Evolutionary conservation across 192 early-diverging fungal species (phyloP).

Genomic region (Coemansia sp.): DNA sequence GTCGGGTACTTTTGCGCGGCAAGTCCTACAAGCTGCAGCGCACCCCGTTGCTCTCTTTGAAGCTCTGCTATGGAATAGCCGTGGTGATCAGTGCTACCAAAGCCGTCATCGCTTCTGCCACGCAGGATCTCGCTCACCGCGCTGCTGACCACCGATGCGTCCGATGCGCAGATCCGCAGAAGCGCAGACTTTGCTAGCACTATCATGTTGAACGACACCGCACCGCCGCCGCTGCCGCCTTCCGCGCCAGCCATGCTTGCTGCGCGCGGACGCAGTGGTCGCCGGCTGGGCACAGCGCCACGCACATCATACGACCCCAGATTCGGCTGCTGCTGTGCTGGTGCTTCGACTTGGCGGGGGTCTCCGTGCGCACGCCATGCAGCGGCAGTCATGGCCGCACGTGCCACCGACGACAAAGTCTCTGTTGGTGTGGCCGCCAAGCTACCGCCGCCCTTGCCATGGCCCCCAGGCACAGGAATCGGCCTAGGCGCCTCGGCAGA

Average conservation of each 20-base stretch:
- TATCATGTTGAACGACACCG: conserved; percentile 43
- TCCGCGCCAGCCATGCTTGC: conserved; percentile 6
- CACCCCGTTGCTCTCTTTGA: conserved; percentile 29
- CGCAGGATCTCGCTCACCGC: conserved; percentile 27
- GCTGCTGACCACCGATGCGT: conserved; percentile 28
- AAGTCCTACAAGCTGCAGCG: conserved; percentile 45
- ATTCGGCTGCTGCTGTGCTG: background rate
- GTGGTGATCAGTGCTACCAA: background rate
- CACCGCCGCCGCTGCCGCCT: conserved; percentile 8
- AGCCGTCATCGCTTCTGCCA: background rate
- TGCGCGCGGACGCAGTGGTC: conserved; percentile 8
- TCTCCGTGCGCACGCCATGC: conserved; percentile 15
- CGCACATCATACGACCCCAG: conserved; percentile 1
- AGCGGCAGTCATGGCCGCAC: conserved; percentile 23
- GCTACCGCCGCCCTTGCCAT: conserved; percentile 1
- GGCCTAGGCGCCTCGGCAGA: conserved; percentile 8
- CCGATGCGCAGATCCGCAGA: conserved; percentile 34
- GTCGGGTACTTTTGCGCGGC: conserved; percentile 34
- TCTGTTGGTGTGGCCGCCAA: conserved; percentile 26
- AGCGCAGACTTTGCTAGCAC: conserved; percentile 48
- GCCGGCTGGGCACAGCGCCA: conserved; percentile 9
- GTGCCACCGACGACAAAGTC: conserved; percentile 18
- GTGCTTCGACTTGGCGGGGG: background rate
- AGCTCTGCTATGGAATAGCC: background rate
- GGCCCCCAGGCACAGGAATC: conserved; percentile 4